Evolutionary conservation across 2,329 filamentous ascomycete species (phyloP).

Genomic region (Pyrenophora teres): DNA sequence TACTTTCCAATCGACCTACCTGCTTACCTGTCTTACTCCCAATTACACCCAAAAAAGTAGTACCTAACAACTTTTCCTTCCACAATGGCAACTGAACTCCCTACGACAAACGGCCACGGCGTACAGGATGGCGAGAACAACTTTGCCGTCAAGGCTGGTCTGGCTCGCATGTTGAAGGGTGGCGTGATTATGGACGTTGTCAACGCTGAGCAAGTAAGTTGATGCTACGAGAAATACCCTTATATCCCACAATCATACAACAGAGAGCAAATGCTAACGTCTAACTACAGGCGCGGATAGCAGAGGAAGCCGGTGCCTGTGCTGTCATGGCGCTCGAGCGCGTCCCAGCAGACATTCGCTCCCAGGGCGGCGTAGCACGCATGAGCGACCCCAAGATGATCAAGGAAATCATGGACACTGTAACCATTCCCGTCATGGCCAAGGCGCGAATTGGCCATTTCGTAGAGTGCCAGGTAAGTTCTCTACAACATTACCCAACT

Average conservation of each 20-base stretch:
- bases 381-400: slow-evolving; percentile 97
- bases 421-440: slow-evolving; percentile 98
- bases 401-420: slow-evolving; percentile 89
- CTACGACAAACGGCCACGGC: slow-evolving; percentile 51
- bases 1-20: neutral
- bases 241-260: too few relatives aligned
- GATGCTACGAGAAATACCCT: too few relatives aligned
- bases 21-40: too few relatives aligned
- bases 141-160: slow-evolving; percentile 91
- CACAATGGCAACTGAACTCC: slow-evolving; percentile 55
- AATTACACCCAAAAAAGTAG: too few relatives aligned
- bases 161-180: slow-evolving; percentile 98
- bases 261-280: neutral
- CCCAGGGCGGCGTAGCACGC: slow-evolving; percentile 88
- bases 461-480: slow-evolving; percentile 81
- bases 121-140: slow-evolving; percentile 56
- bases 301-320: slow-evolving; percentile 92
- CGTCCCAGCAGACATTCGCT: slow-evolving; percentile 93
- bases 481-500: neutral
- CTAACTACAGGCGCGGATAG: slow-evolving; percentile 75
- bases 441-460: slow-evolving; percentile 98
- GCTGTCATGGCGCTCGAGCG: slow-evolving; percentile 99
- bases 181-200: slow-evolving; percentile 99
- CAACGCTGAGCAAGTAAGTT: slow-evolving; percentile 74
- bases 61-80: too few relatives aligned